phyloP scores from a whole-genome alignment of 805 yeast genomes.

The Blastobotrys chiropterorum region DNA sequence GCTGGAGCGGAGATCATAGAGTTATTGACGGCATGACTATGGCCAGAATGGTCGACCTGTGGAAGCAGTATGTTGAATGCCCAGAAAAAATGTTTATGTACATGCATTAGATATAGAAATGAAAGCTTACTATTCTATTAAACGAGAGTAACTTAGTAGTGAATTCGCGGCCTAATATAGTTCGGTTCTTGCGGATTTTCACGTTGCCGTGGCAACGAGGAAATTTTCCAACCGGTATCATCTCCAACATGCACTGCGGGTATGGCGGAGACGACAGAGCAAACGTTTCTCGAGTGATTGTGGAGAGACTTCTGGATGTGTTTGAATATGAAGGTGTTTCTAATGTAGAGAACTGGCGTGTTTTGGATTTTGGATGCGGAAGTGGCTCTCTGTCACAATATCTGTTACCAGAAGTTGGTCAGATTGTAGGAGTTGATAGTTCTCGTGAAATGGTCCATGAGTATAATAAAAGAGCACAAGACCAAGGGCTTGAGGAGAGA shows the following conservation, averaged over 20 bases:
- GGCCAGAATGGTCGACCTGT: conserved; percentile 26
- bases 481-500: conserved; percentile 18
- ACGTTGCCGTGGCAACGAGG: not conserved
- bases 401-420: conserved; percentile 16
- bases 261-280: not conserved
- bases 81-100: conserved; percentile 21
- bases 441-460: conserved; percentile 20
- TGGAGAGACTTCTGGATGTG: not conserved
- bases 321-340: conserved; percentile 8
- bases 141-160: too few species aligned
- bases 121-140: not conserved
- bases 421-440: conserved; percentile 24
- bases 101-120: conserved; percentile 7
- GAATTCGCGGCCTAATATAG: too few species aligned
- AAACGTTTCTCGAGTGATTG: not conserved
- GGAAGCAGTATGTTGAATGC: conserved; percentile 23
- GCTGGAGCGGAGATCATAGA: conserved; percentile 33
- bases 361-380: conserved; percentile 26
- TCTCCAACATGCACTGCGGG: not conserved
- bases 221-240: not conserved
- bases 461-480: conserved; percentile 16
- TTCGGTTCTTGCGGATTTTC: too few species aligned
- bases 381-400: conserved; percentile 19
- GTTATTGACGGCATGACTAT: conserved; percentile 32
- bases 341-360: conserved; percentile 14